phyloP scores from a whole-genome alignment of 306 rosid genomes.

The Mimosa bimucronata region DNA sequence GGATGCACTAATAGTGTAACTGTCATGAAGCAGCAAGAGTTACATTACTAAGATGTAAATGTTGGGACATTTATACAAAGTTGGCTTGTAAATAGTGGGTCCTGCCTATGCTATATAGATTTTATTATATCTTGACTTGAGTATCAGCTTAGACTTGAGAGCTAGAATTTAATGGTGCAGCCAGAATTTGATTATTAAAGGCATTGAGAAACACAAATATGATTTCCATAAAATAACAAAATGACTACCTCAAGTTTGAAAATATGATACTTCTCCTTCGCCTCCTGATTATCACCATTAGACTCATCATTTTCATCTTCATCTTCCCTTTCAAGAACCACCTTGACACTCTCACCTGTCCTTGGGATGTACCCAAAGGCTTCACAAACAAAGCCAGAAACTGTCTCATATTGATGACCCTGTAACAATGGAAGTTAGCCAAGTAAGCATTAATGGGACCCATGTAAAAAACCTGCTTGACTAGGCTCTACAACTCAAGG shows the following conservation, averaged over 20 bases:
- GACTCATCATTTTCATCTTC: slow-evolving; percentile 71
- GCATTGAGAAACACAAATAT: background rate
- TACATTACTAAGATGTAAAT: background rate
- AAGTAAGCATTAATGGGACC: slow-evolving; percentile 4
- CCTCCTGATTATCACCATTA: slow-evolving; percentile 68
- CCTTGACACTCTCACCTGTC: slow-evolving; percentile 90
- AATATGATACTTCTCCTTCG: slow-evolving; percentile 69
- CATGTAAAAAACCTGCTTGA: background rate
- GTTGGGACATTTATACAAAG: background rate
- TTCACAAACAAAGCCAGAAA: slow-evolving; percentile 95
- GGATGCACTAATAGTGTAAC: background rate
- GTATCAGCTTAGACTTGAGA: background rate
- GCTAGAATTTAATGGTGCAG: background rate
- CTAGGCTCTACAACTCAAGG: background rate
- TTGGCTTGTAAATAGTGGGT: no score
- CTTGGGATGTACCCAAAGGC: slow-evolving; percentile 96
- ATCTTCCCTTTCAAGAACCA: slow-evolving; percentile 84
- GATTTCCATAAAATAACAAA: slow-evolving; percentile 23
- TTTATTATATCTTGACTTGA: background rate
- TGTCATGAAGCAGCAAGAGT: background rate
- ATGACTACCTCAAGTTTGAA: slow-evolving; percentile 83
- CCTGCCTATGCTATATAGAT: no score
- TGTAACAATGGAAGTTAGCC: slow-evolving; percentile 38
- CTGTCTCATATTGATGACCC: slow-evolving; percentile 99
- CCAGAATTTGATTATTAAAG: no score